phyloP scores from a whole-genome alignment of 306 rosid genomes.

The Carpinus viminea region DNA sequence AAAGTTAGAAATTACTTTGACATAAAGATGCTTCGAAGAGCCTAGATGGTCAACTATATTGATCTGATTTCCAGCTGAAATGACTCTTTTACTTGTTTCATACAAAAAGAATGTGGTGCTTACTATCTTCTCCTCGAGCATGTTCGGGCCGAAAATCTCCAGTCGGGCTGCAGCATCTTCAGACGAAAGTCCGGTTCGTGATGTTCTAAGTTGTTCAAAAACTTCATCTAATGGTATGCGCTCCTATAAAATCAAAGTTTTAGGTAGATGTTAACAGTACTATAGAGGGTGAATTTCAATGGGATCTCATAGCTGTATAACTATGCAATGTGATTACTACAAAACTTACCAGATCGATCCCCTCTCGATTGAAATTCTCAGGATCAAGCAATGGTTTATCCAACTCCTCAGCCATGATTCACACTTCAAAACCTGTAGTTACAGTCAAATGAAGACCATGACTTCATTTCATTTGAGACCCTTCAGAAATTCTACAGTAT shows the following conservation, averaged over 20 bases:
- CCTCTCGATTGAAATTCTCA: slow-evolving; percentile 67
- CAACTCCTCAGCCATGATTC: slow-evolving; percentile 70
- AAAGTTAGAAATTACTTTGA: slow-evolving; percentile 16
- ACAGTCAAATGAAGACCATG: background rate
- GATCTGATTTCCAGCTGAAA: background rate
- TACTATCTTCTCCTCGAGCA: slow-evolving; percentile 81
- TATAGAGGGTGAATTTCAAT: slow-evolving; percentile 20
- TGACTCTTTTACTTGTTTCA: slow-evolving; percentile 9
- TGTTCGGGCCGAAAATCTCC: slow-evolving; percentile 69
- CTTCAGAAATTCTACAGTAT: background rate
- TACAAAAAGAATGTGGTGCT: slow-evolving; percentile 14
- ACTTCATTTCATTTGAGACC: background rate
- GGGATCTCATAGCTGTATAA: too few species aligned
- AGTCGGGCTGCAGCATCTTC: slow-evolving; percentile 75
- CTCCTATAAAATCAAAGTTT: slow-evolving; percentile 45
- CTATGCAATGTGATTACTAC: background rate
- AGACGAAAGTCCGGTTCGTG: slow-evolving; percentile 66
- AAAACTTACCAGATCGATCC: slow-evolving; percentile 69
- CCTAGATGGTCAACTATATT: background rate
- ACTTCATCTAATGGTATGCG: slow-evolving; percentile 77
- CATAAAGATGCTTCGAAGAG: background rate
- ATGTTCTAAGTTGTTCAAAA: slow-evolving; percentile 69
- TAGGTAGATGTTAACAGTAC: slow-evolving; percentile 11
- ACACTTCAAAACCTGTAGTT: slow-evolving; percentile 25
- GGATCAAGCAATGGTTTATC: slow-evolving; percentile 77